These are phyloP conservation scores for Rhynchosporium agropyri DNA, from an alignment of 2,329 filamentous ascomycete genomes.

Conservation along the genomic window DNA sequence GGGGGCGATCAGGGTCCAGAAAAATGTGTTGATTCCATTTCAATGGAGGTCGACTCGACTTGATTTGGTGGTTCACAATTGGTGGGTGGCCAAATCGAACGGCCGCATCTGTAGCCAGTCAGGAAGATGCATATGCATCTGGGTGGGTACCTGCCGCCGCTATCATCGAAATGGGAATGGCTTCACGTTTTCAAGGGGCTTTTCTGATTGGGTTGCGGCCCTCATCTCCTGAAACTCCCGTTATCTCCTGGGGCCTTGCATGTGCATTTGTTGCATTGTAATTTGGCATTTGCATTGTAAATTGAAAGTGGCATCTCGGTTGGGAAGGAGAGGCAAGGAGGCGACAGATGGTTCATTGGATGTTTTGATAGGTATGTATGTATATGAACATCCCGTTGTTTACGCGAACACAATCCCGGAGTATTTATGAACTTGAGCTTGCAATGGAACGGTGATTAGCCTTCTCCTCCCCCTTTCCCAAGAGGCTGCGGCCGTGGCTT, in stretches of 20 bases:
- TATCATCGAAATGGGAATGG: constrained; percentile 10
- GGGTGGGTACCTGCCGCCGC: background rate
- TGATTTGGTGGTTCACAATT: background rate
- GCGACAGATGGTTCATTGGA: background rate
- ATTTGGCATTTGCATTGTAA: constrained; percentile 8
- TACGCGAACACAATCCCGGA: background rate
- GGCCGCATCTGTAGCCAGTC: constrained; percentile 5
- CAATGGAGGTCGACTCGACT: constrained; percentile 4
- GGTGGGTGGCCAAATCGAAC: background rate
- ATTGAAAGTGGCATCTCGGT: background rate
- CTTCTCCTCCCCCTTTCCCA: background rate
- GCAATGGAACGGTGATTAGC: no score
- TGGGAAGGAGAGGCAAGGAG: background rate
- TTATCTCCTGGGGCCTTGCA: constrained; percentile 7
- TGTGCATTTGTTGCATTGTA: constrained; percentile 1
- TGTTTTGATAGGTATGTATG: constrained; percentile 1
- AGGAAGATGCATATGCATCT: background rate
- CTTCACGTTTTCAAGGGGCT: constrained; percentile 9
- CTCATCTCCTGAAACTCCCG: constrained; percentile 6
- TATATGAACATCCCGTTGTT: background rate
- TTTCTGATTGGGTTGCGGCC: constrained; percentile 15
- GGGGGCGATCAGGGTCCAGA: constrained; percentile 5
- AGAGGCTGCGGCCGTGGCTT: background rate
- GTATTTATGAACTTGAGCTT: no score
- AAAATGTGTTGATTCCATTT: background rate